These are phyloP conservation scores for Scutellaria minor DNA, from an alignment of 257 asterid species.

Conservation along the genomic window DNA sequence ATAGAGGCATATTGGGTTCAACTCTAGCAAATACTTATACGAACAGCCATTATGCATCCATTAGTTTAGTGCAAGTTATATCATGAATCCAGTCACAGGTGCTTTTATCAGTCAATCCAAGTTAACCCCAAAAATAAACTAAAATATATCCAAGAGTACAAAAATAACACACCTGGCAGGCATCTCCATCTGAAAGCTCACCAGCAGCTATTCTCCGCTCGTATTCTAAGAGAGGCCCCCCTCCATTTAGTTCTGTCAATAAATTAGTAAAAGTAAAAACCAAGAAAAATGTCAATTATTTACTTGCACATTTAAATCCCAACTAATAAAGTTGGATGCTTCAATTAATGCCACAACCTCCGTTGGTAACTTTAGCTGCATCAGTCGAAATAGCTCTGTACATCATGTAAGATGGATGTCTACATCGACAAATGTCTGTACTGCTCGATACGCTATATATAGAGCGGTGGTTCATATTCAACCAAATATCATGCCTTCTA, in stretches of 20 bases:
- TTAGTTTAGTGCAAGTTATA: neutral
- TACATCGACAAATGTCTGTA: slow-evolving; percentile 44
- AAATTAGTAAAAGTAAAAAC: slow-evolving; percentile 32
- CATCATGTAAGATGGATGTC: slow-evolving; percentile 40
- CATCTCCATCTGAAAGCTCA: slow-evolving; percentile 88
- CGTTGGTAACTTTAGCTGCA: slow-evolving; percentile 53
- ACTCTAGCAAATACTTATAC: neutral
- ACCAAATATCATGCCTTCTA: slow-evolving; percentile 40
- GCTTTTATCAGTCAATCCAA: neutral
- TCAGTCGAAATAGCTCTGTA: slow-evolving; percentile 55
- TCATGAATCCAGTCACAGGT: neutral
- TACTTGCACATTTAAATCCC: slow-evolving; percentile 17
- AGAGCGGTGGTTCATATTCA: slow-evolving; percentile 32
- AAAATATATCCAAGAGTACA: neutral
- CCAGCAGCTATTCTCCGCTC: slow-evolving; percentile 82
- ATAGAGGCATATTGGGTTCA: neutral
- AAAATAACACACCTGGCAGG: slow-evolving; percentile 63
- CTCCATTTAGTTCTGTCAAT: slow-evolving; percentile 53
- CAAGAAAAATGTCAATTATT: slow-evolving; percentile 24
- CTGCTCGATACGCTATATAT: slow-evolving; percentile 41
- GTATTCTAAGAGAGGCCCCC: slow-evolving; percentile 87
- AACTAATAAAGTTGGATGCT: slow-evolving; percentile 4
- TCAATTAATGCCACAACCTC: slow-evolving; percentile 54
- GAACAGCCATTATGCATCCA: neutral
- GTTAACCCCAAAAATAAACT: slow-evolving; percentile 10